These are phyloP conservation scores for Scheffersomyces parashehatae DNA, from an alignment of 1,139 yeast genomes.

Conservation along the genomic window DNA sequence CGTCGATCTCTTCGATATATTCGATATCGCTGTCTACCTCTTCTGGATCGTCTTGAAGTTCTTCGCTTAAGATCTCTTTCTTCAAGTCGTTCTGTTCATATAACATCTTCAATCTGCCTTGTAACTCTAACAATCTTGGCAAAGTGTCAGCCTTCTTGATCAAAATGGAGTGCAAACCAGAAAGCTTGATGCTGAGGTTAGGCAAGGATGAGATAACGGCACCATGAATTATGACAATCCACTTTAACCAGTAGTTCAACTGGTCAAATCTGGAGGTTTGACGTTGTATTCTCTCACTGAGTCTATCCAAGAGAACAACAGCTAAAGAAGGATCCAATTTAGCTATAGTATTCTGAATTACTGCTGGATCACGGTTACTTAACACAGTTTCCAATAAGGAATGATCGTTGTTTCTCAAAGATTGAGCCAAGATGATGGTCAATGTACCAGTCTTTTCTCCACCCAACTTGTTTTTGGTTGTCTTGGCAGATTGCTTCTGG, in stretches of 20 bases:
- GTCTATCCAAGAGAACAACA: constrained; percentile 71
- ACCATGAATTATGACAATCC: constrained; percentile 91
- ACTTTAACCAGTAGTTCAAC: constrained; percentile 86
- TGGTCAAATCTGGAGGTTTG: constrained; percentile 65
- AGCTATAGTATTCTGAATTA: constrained; percentile 71
- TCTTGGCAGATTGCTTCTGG: constrained; percentile 20
- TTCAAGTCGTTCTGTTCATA: constrained; percentile 71
- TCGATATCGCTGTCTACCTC: constrained; percentile 39
- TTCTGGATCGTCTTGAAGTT: constrained; percentile 22
- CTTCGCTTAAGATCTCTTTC: constrained; percentile 44
- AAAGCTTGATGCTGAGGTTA: constrained; percentile 63
- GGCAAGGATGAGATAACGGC: constrained; percentile 72
- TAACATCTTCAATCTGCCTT: constrained; percentile 75
- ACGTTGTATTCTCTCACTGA: constrained; percentile 82
- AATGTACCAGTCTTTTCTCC: constrained; percentile 60
- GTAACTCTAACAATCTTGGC: constrained; percentile 78
- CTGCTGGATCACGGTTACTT: constrained; percentile 68
- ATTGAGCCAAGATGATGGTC: constrained; percentile 67
- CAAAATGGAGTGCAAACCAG: constrained; percentile 77
- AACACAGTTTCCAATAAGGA: constrained; percentile 78
- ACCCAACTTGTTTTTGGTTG: constrained; percentile 25
- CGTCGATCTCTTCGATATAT: constrained; percentile 44
- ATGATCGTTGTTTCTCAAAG: constrained; percentile 71
- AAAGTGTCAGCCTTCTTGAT: constrained; percentile 72
- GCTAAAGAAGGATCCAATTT: constrained; percentile 73